Conservation (phyloP, 2,329 filamentous ascomycete species). For the Aaosphaeria pasadenensis region DNA sequence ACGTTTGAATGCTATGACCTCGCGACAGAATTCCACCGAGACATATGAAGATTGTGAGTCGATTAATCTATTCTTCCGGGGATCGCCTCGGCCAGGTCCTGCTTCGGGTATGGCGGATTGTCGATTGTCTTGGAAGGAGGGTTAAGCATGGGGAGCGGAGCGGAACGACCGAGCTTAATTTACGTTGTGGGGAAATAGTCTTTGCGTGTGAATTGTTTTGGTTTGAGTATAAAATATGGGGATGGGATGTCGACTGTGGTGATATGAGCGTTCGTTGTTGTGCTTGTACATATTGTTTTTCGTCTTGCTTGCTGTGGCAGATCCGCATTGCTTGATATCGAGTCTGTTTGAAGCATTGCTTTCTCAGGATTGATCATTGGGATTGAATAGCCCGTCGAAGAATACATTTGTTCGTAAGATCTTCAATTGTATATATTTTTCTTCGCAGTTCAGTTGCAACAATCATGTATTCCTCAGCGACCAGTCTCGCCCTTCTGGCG, state of each 20-base stretch:
- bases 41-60: background rate
- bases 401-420: background rate
- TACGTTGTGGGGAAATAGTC: background rate
- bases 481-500: slow-evolving; percentile 9
- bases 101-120: background rate
- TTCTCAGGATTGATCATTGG: background rate
- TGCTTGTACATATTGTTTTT: background rate
- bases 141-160: background rate
- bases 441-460: background rate
- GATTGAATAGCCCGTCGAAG: no score
- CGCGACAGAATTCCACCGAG: background rate
- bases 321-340: background rate
- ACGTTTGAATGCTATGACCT: background rate
- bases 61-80: background rate
- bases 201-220: background rate
- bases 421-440: background rate
- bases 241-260: no score
- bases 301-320: background rate
- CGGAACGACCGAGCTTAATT: background rate
- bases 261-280: no score
- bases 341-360: background rate
- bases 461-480: background rate
- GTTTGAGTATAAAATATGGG: no score
- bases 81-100: background rate
- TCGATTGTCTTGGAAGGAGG: background rate